These are phyloP conservation scores for Rhizopus delemar DNA, from an alignment of 371 early-diverging fungal genomes.

Conservation along the genomic window DNA sequence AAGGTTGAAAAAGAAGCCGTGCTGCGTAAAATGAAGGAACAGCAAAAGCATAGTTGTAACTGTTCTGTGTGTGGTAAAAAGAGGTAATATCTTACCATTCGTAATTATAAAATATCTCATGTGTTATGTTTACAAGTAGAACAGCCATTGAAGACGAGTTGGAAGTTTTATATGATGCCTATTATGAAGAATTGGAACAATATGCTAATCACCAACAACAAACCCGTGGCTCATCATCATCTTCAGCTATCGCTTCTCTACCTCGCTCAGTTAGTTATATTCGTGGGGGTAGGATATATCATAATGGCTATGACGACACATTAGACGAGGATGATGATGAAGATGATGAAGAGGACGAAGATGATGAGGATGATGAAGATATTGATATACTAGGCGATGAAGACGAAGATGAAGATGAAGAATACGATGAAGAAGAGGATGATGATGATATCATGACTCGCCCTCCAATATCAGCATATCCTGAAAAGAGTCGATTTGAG, in stretches of 20 bases:
- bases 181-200: slow-evolving; percentile 88
- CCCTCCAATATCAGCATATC: slow-evolving; percentile 19
- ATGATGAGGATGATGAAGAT: slow-evolving; percentile 54
- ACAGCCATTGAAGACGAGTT: slow-evolving; percentile 90
- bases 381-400: slow-evolving; percentile 40
- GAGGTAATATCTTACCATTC: slow-evolving; percentile 55
- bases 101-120: background rate
- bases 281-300: slow-evolving; percentile 12
- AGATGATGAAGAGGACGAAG: slow-evolving; percentile 33
- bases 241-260: background rate
- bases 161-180: slow-evolving; percentile 87
- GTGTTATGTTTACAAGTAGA: slow-evolving; percentile 41
- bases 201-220: slow-evolving; percentile 80
- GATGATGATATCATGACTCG: slow-evolving; percentile 22
- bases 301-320: slow-evolving; percentile 20
- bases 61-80: slow-evolving; percentile 89
- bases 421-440: slow-evolving; percentile 31
- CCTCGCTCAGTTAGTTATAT: slow-evolving; percentile 3
- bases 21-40: slow-evolving; percentile 88
- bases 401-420: slow-evolving; percentile 52
- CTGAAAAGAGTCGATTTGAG: slow-evolving; percentile 27
- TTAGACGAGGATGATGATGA: slow-evolving; percentile 18
- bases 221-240: slow-evolving; percentile 28
- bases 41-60: slow-evolving; percentile 87
- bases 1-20: slow-evolving; percentile 91